Evolutionary conservation across 2,329 filamentous ascomycete genomes (phyloP).

Genomic region (Gyromitra esculenta): DNA sequence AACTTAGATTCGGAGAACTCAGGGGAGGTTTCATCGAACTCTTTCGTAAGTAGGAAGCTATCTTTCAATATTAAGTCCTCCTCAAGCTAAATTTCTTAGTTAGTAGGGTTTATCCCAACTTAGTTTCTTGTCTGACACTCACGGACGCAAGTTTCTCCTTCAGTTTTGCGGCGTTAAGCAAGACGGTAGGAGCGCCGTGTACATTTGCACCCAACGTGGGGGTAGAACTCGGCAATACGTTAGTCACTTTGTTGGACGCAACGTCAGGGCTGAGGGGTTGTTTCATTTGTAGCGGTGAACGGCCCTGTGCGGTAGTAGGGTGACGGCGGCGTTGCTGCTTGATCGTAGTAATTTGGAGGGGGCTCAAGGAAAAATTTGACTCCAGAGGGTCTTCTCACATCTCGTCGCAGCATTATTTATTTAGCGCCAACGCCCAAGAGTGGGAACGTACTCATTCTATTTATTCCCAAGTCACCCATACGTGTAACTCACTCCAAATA

Average conservation of each 20-base stretch:
- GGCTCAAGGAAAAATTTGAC: not conserved
- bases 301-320: not conserved
- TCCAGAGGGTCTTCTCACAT: not conserved
- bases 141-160: slow-evolving; percentile 1
- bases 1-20: slow-evolving; percentile 2
- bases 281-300: not conserved
- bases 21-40: not conserved
- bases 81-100: not conserved
- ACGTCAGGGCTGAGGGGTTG: not conserved
- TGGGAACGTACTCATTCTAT: not conserved
- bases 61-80: not conserved
- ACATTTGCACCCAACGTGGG: not conserved
- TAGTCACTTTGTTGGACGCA: not conserved
- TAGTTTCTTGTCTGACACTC: not conserved
- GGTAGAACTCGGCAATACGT: not conserved
- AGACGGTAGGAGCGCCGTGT: not conserved
- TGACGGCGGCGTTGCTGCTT: not conserved
- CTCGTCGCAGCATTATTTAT: not conserved
- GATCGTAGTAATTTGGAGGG: not conserved
- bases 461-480: not conserved
- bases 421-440: too few species aligned
- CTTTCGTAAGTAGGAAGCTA: not conserved
- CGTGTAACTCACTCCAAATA: not conserved
- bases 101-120: not conserved
- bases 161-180: too few species aligned